phyloP scores from a whole-genome alignment of 2,329 filamentous ascomycete genomes.

The Phyllosticta citribraziliensis region DNA sequence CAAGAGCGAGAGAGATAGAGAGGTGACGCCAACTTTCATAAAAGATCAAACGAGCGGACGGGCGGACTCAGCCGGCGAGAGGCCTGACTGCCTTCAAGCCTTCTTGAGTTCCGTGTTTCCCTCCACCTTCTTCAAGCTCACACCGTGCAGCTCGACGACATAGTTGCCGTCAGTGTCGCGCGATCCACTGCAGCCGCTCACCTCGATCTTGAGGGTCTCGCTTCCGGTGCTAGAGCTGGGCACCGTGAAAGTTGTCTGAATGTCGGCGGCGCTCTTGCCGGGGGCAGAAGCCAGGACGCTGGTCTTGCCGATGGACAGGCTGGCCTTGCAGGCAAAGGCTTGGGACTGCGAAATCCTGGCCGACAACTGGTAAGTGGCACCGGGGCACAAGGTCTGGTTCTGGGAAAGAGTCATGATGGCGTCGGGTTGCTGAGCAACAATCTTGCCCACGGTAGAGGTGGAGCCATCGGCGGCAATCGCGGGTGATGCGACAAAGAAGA shows the following conservation, averaged over 20 bases:
- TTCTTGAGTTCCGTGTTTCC: neutral
- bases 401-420: neutral
- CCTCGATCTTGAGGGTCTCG: neutral
- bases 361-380: slow-evolving; percentile 14
- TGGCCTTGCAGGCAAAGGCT: neutral
- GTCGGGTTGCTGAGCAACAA: slow-evolving; percentile 14
- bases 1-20: no score
- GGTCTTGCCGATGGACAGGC: neutral
- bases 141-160: neutral
- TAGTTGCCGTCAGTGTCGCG: neutral
- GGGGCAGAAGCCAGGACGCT: neutral
- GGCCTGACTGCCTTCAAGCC: neutral
- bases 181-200: neutral
- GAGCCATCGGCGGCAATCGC: slow-evolving; percentile 10
- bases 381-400: slow-evolving; percentile 22
- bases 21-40: no score
- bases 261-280: neutral
- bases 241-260: neutral
- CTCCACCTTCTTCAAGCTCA: neutral
- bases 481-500: neutral
- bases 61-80: neutral
- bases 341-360: neutral
- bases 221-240: neutral
- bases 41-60: neutral
- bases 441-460: slow-evolving; percentile 1